phyloP scores from a whole-genome alignment of 1,139 yeast species.

The Eremothecium gossypii region DNA sequence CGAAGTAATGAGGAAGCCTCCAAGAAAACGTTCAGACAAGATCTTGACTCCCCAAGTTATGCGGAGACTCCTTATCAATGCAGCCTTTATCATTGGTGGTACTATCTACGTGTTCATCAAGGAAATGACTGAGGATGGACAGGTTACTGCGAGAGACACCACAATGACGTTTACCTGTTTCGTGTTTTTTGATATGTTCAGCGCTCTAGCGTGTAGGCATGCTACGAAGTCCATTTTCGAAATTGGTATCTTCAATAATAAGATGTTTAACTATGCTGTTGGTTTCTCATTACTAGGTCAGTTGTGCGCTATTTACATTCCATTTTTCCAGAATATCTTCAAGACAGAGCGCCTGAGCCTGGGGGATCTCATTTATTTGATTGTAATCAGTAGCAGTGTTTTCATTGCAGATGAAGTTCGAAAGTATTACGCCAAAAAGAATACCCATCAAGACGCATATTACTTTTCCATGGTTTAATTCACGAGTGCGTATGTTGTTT shows the following conservation, averaged over 20 bases:
- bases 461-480: constrained; percentile 22
- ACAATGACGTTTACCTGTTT: constrained; percentile 99
- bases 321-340: constrained; percentile 83
- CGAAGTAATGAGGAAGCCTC: constrained; percentile 90
- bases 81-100: constrained; percentile 63
- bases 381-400: constrained; percentile 64
- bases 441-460: constrained; percentile 11
- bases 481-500: neutral
- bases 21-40: constrained; percentile 75
- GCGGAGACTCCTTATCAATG: constrained; percentile 66
- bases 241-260: constrained; percentile 63
- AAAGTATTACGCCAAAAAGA: constrained; percentile 37
- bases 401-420: constrained; percentile 77
- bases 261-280: constrained; percentile 89
- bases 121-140: constrained; percentile 69
- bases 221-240: constrained; percentile 72
- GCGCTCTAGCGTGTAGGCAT: constrained; percentile 88
- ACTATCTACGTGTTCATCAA: constrained; percentile 75
- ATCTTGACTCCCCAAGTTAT: constrained; percentile 64
- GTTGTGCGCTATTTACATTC: constrained; percentile 82
- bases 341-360: constrained; percentile 83
- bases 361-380: constrained; percentile 55
- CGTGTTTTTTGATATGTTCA: constrained; percentile 91
- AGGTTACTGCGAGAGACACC: constrained; percentile 85
- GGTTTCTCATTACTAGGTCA: constrained; percentile 89